Evolutionary conservation across 2,329 filamentous ascomycete species (phyloP).

Genomic region (Pyricularia grisea): DNA sequence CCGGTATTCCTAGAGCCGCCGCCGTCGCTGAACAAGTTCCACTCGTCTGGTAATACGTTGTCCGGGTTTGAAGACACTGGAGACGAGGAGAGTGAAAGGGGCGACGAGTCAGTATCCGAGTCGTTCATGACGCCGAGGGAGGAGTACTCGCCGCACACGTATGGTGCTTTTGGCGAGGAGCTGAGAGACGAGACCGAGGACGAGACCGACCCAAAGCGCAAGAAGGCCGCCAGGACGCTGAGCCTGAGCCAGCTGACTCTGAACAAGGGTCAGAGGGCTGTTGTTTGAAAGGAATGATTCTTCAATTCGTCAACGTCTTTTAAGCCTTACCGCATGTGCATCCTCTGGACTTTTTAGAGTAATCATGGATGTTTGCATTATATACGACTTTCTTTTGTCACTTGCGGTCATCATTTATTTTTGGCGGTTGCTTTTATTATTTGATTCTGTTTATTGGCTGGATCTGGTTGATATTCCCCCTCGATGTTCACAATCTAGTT

Average conservation of each 20-base stretch:
- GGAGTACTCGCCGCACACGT: constrained; percentile 25
- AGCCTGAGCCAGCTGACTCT: constrained; percentile 52
- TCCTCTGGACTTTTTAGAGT: neutral
- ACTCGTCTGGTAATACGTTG: constrained; percentile 10
- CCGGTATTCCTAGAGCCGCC: neutral
- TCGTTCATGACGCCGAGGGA: constrained; percentile 43
- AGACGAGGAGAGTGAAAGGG: constrained; percentile 24
- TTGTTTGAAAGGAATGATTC: neutral
- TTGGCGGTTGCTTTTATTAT: neutral
- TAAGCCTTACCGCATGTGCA: neutral
- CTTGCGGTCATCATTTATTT: neutral
- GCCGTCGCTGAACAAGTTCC: neutral
- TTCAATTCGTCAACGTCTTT: neutral
- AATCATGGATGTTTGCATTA: neutral
- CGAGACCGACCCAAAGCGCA: constrained; percentile 23
- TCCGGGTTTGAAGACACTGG: constrained; percentile 22
- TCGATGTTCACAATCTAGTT: neutral
- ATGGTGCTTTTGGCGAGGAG: constrained; percentile 33
- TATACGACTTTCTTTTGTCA: neutral
- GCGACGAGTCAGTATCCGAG: constrained; percentile 30
- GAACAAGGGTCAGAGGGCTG: constrained; percentile 9
- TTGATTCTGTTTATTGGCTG: neutral
- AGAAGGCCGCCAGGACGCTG: constrained; percentile 53
- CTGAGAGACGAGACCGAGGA: constrained; percentile 27
- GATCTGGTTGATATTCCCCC: neutral